Base-by-base conservation (phyloP, 2,329 filamentous ascomycete species). In the Cryphonectria parasitica region DNA sequence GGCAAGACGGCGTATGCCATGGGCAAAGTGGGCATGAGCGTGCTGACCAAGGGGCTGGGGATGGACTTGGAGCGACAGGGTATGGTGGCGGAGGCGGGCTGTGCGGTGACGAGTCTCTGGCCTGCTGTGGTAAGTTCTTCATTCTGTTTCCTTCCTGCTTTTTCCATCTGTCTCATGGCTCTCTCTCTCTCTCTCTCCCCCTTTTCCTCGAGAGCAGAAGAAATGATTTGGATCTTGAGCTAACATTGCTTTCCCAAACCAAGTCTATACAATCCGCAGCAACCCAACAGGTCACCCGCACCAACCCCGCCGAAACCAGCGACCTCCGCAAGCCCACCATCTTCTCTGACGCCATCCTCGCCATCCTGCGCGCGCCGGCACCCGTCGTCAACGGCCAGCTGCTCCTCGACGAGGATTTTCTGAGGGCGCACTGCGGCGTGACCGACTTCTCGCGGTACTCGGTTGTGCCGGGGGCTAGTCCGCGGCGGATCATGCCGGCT, bases 1-100 rank as follows among this genome's bases (percentile, higher is more conserved):
- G 94, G 93, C 15, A 97, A 97, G 85, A 92, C 93, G 1, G 92
- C 91, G 19, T 97, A 97, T 81, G 92, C 94, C 2, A 85, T 89
- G 80, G 89, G 90, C 1, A 96, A 96, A 78, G 87, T 95, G 3
- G 92, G 85, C 61, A 97, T 97, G 93, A 92, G 88, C 75, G 91
- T 95, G 3, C 78, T 97, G 61, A 93, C 91, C 0, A 93, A 93
- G 78, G 94, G 93, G 0, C 82, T 97, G 19, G 92, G 91, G 0
- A 93, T 96, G 91, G 94, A 97, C 75, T 93, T 92, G 77, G 82
- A 88, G 74, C 83, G 93, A 43, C 86, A 94, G 74, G 89, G 87
- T 0, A 85, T 87, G 74, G 70, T 72, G n/a, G 81, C 76, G 0
- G 83, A 66, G 61, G 66, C 63, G 13, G 69, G 67, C 5, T 94